These are phyloP conservation scores for Dactylis glomerata DNA, from an alignment of 176 grass and related monocot species.

Conservation along the genomic window DNA sequence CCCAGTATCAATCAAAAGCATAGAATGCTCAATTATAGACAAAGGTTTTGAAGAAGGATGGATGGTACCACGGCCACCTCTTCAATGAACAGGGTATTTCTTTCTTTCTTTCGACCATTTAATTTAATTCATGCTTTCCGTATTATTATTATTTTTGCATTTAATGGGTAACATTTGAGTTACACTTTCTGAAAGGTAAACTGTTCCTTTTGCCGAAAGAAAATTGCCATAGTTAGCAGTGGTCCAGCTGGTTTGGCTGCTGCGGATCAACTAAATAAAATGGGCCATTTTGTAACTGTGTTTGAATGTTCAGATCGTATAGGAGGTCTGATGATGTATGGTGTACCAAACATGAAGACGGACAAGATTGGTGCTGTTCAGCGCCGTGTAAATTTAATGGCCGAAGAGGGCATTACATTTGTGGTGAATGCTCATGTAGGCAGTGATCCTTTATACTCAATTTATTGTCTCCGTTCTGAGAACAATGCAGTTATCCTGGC, in stretches of 20 bases:
- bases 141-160: neutral
- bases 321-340: constrained; percentile 99
- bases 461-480: constrained; percentile 59
- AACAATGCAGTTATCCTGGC: constrained; percentile 83
- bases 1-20: constrained; percentile 97
- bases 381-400: constrained; percentile 93
- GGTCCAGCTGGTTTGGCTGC: constrained; percentile 92
- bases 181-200: neutral
- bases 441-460: constrained; percentile 65
- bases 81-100: constrained; percentile 82
- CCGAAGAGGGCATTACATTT: constrained; percentile 89
- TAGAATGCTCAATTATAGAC: constrained; percentile 97
- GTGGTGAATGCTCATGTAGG: constrained; percentile 86
- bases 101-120: constrained; percentile 16
- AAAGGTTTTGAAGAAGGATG: constrained; percentile 96
- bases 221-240: constrained; percentile 88
- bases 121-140: neutral
- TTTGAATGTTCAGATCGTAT: constrained; percentile 93
- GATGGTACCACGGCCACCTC: constrained; percentile 89
- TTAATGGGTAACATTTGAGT: constrained; percentile 25
- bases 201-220: constrained; percentile 60
- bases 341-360: constrained; percentile 99
- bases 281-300: constrained; percentile 95
- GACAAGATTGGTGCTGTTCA: constrained; percentile 82
- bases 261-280: constrained; percentile 97